phyloP scores from a whole-genome alignment of 768 basidiomycete genomes.

The Rossbeevera mucosa region DNA sequence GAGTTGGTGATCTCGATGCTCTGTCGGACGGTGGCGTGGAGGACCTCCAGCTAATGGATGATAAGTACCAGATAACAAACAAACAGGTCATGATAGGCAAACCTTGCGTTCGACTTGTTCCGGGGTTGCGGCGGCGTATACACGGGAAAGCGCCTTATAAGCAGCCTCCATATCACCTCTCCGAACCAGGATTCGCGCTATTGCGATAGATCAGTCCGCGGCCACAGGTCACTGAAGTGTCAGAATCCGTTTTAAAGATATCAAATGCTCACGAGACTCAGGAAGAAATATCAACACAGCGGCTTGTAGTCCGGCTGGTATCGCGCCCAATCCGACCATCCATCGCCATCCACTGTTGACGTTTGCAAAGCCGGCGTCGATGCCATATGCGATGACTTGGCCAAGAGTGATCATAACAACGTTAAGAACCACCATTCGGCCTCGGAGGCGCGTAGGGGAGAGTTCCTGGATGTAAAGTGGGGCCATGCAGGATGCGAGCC shows the following conservation, averaged over 20 bases:
- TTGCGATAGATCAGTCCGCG: not conserved
- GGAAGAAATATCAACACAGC: slow-evolving; percentile 61
- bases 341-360: slow-evolving; percentile 68
- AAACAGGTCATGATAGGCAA: not conserved
- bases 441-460: slow-evolving; percentile 67
- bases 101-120: slow-evolving; percentile 68
- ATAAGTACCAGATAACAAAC: not conserved
- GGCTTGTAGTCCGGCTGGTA: slow-evolving; percentile 65
- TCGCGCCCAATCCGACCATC: slow-evolving; percentile 75
- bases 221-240: not conserved
- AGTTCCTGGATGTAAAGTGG: slow-evolving; percentile 84
- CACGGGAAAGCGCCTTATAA: slow-evolving; percentile 51
- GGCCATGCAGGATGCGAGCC: slow-evolving; percentile 71
- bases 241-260: not conserved
- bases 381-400: slow-evolving; percentile 75
- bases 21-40: slow-evolving; percentile 55
- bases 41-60: slow-evolving; percentile 46
- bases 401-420: slow-evolving; percentile 79
- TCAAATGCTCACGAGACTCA: slow-evolving; percentile 60
- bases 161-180: slow-evolving; percentile 50
- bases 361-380: slow-evolving; percentile 62
- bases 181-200: slow-evolving; percentile 63
- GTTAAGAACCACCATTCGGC: slow-evolving; percentile 75
- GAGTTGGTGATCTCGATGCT: slow-evolving; percentile 58
- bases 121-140: slow-evolving; percentile 63